phyloP scores from a whole-genome alignment of 2,329 filamentous ascomycete genomes.

The Harringtonia aguacate region DNA sequence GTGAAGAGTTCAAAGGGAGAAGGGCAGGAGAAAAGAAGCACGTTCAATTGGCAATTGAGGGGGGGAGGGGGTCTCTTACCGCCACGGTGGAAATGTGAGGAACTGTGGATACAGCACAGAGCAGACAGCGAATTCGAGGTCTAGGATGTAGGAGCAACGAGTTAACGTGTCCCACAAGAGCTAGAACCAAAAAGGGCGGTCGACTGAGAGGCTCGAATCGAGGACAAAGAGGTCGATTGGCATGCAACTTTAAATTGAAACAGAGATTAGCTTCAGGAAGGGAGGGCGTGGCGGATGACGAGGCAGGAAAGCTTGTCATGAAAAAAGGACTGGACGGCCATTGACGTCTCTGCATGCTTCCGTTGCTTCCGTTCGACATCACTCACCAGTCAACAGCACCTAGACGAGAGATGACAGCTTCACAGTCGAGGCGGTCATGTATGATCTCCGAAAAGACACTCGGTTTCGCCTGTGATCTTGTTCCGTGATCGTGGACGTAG shows the following conservation, averaged over 20 bases:
- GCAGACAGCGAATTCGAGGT: slow-evolving; percentile 30
- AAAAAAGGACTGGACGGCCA: neutral
- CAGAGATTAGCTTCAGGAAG: neutral
- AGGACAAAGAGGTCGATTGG: slow-evolving; percentile 25
- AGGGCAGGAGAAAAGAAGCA: neutral
- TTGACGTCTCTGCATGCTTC: neutral
- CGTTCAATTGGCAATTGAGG: neutral
- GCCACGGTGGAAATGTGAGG: slow-evolving; percentile 25
- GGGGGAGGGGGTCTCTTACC: slow-evolving; percentile 30
- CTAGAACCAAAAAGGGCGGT: slow-evolving; percentile 28
- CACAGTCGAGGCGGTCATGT: neutral
- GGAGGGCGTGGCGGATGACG: neutral
- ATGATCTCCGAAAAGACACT: neutral
- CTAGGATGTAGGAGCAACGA: slow-evolving; percentile 45
- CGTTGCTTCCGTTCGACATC: too few relatives aligned
- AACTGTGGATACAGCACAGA: slow-evolving; percentile 14
- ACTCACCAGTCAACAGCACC: too few relatives aligned
- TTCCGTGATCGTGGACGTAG: neutral
- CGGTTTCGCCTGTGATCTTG: neutral
- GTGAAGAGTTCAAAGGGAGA: too few relatives aligned
- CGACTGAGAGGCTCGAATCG: slow-evolving; percentile 22
- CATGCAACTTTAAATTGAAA: slow-evolving; percentile 26
- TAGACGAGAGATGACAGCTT: neutral
- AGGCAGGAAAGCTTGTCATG: neutral
- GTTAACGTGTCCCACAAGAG: slow-evolving; percentile 51